A percentile compares a stretch with the other conserved stretches of the same genome.
These are phyloP conservation scores for Discostella pseudostelligera DNA, from an alignment of 108 stramenopile genomes.

Conservation along the genomic window DNA sequence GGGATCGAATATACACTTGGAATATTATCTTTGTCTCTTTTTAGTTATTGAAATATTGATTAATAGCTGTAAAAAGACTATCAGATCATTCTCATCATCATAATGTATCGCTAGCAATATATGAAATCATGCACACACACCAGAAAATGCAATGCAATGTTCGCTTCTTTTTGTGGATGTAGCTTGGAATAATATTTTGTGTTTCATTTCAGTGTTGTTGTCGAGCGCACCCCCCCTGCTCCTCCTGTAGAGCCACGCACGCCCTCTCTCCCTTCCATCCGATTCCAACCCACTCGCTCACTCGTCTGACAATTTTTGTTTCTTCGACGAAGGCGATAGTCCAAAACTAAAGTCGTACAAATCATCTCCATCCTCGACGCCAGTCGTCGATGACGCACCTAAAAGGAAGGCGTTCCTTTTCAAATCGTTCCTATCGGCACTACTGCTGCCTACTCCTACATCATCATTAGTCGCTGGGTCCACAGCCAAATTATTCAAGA, in stretches of 20 bases:
- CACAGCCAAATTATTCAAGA: not conserved
- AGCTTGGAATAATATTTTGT: too few relatives aligned
- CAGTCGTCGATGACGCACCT: conserved; percentile 35
- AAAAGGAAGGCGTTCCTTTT: conserved; percentile 67
- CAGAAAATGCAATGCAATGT: too few relatives aligned
- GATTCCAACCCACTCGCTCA: conserved; percentile 18
- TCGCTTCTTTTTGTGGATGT: too few relatives aligned
- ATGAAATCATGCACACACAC: too few relatives aligned
- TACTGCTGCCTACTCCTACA: too few relatives aligned
- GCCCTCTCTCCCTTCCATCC: too few relatives aligned
- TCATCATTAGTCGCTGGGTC: not conserved
- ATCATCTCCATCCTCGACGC: conserved; percentile 57
- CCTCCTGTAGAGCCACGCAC: not conserved
- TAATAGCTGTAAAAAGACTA: too few relatives aligned
- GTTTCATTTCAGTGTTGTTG: too few relatives aligned
- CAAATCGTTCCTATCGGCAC: conserved; percentile 45
- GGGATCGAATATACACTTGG: not conserved
- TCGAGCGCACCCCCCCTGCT: too few relatives aligned
- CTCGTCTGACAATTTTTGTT: conserved; percentile 21
- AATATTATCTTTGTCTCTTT: not conserved
- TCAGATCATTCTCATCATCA: not conserved
- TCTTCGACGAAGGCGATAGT: conserved; percentile 36
- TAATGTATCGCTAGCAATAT: too few relatives aligned
- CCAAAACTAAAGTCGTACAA: conserved; percentile 71
- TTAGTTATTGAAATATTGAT: not conserved